These are phyloP conservation scores for Triticum urartu DNA, from an alignment of 176 grass and related monocot species.

Conservation along the genomic window DNA sequence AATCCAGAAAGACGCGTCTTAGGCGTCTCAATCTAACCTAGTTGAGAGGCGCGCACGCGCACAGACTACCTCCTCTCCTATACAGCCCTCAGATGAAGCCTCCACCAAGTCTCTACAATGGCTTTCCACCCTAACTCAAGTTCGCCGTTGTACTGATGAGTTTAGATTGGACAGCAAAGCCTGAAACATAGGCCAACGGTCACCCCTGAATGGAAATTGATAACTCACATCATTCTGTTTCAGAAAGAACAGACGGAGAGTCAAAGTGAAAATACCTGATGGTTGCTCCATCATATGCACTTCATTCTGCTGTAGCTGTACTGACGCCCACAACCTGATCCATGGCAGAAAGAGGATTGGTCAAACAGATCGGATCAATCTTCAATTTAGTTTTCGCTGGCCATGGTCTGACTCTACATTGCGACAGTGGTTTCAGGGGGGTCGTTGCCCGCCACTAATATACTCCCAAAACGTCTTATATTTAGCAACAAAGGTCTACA, in stretches of 20 bases:
- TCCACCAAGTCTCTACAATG: not conserved
- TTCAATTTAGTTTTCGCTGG: not conserved
- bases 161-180: not conserved
- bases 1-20: not conserved
- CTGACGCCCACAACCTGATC: constrained; percentile 45
- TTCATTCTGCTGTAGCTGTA: constrained; percentile 20
- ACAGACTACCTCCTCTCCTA: constrained; percentile 1
- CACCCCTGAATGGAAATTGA: not conserved
- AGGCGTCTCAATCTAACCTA: not conserved
- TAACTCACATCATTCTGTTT: not conserved
- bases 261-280: constrained; percentile 11
- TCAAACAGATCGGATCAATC: not conserved
- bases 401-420: not conserved
- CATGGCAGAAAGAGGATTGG: not conserved
- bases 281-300: not conserved
- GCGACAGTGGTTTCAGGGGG: not conserved
- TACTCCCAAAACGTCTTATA: no score
- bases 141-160: not conserved
- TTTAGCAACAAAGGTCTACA: no score
- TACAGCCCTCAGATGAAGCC: constrained; percentile 15
- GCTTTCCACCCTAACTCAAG: not conserved
- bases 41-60: not conserved
- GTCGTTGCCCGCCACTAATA: not conserved
- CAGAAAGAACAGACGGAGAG: not conserved
- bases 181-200: not conserved